phyloP scores from a whole-genome alignment of 495 filamentous ascomycete genomes.

The Aspergillus kassunensis region DNA sequence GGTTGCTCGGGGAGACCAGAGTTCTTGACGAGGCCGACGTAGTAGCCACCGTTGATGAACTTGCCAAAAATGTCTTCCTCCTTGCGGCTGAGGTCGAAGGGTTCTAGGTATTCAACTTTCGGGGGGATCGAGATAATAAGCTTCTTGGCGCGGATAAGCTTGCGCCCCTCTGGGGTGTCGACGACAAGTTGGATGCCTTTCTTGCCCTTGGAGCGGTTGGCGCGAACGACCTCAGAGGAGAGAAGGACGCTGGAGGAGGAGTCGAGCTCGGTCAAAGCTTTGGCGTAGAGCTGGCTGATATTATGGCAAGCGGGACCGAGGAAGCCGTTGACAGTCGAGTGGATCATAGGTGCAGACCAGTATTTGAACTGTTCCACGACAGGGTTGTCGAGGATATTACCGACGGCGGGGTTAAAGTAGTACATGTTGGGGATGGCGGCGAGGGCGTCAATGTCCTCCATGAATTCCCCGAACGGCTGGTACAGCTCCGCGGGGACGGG shows the following conservation, averaged over 20 bases:
- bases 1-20: conserved; percentile 21
- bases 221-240: no score
- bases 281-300: no score
- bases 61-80: conserved; percentile 27
- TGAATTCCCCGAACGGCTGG: conserved; percentile 40
- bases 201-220: no score
- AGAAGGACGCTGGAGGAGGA: no score
- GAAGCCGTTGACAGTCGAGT: no score
- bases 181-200: no score
- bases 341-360: no score
- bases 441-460: conserved; percentile 38
- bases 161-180: conserved; percentile 6
- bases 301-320: no score
- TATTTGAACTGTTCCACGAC: no score
- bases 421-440: conserved; percentile 25
- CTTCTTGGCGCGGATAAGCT: conserved; percentile 29
- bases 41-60: conserved; percentile 29
- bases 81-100: conserved; percentile 27
- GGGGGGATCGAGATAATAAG: conserved; percentile 37
- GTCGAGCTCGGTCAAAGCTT: no score
- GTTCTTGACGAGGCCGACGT: conserved; percentile 34
- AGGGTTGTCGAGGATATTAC: conserved; percentile 34
- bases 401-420: conserved; percentile 27
- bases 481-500: conserved; percentile 42
- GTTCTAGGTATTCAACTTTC: conserved; percentile 24